Evolutionary conservation across 139 green algal species (phyloP).

Genomic region (Pycnococcus provasolii): DNA sequence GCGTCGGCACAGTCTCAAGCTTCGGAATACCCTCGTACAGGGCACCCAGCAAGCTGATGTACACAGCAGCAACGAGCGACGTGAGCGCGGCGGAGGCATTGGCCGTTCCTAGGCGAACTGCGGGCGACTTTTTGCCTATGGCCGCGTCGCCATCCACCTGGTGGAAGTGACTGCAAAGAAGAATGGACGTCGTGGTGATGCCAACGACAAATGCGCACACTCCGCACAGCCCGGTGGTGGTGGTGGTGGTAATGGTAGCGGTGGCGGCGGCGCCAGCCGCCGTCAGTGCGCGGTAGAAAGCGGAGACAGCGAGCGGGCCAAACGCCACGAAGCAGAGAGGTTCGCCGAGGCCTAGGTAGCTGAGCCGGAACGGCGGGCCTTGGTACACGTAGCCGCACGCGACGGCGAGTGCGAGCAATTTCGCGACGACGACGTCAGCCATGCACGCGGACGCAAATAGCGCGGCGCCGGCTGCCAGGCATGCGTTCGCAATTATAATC

Average conservation of each 20-base stretch:
- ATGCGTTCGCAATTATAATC: conserved; percentile 33
- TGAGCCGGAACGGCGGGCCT: conserved; percentile 88
- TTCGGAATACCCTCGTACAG: background rate
- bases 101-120: conserved; percentile 64
- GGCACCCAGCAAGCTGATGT: background rate
- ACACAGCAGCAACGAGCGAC: conserved; percentile 1
- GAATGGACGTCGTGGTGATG: conserved; percentile 71
- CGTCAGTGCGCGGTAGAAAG: conserved; percentile 79
- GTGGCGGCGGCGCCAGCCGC: background rate
- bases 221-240: background rate
- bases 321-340: conserved; percentile 94
- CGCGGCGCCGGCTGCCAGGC: conserved; percentile 40
- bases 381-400: conserved; percentile 91
- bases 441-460: conserved; percentile 31
- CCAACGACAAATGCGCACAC: conserved; percentile 58
- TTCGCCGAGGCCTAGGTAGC: conserved; percentile 93
- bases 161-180: conserved; percentile 94
- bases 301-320: conserved; percentile 73
- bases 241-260: background rate
- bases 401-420: conserved; percentile 63
- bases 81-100: conserved; percentile 10
- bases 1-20: background rate
- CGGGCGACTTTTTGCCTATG: conserved; percentile 69
- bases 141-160: conserved; percentile 60
- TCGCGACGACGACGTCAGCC: conserved; percentile 20